These are phyloP conservation scores for Plasmodium billcollinsi DNA, from an alignment of 169 alveolate species.

Conservation along the genomic window DNA sequence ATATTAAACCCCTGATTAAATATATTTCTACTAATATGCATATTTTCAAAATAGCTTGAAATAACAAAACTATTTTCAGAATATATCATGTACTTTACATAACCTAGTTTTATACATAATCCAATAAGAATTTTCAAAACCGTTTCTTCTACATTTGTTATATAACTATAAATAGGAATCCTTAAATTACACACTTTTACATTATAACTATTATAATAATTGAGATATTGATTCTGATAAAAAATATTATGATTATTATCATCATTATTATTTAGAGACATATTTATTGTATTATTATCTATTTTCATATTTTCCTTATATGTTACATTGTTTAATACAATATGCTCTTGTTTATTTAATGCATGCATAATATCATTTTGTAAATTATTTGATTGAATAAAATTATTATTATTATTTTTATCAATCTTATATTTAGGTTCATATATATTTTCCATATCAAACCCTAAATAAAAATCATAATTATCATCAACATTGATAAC, in stretches of 20 bases:
- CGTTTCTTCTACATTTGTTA: constrained; percentile 14
- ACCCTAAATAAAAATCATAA: constrained; percentile 7
- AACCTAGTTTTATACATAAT: constrained; percentile 29
- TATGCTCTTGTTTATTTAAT: not conserved
- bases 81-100: not conserved
- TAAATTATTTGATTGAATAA: constrained; percentile 24
- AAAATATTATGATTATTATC: not conserved
- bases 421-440: not conserved
- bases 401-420: not conserved
- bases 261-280: not conserved
- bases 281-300: not conserved
- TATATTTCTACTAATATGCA: not conserved
- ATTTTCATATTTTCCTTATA: not conserved
- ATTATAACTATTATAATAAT: not conserved
- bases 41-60: constrained; percentile 11
- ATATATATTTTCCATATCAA: constrained; percentile 33
- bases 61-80: constrained; percentile 19
- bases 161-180: constrained; percentile 12
- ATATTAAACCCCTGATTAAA: constrained; percentile 17
- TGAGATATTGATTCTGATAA: not conserved
- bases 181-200: constrained; percentile 7
- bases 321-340: not conserved
- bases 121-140: constrained; percentile 30
- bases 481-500: not conserved
- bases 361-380: not conserved